Evolutionary conservation across 768 basidiomycete species (phyloP).

Genomic region (Gautieria morchelliformis): DNA sequence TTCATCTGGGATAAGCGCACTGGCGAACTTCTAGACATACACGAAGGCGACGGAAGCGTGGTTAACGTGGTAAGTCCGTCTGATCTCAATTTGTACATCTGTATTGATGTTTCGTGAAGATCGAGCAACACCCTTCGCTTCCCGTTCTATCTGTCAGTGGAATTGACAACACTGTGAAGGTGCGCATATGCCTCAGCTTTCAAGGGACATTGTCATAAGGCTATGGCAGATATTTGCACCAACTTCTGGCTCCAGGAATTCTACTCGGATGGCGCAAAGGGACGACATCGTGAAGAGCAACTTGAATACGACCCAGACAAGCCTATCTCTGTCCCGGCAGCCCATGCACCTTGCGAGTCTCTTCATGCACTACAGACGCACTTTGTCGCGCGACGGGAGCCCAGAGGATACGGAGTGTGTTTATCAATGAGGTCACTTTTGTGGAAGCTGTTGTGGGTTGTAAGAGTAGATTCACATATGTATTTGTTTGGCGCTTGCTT

Average conservation of each 20-base stretch:
- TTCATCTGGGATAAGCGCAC: slow-evolving; percentile 77
- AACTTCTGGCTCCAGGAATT: slow-evolving; percentile 32
- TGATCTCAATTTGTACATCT: background rate
- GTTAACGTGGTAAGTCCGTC: slow-evolving; percentile 52
- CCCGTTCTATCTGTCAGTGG: slow-evolving; percentile 82
- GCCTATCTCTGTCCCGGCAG: background rate
- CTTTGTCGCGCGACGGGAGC: slow-evolving; percentile 11
- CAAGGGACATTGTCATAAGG: background rate
- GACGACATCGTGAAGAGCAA: slow-evolving; percentile 48
- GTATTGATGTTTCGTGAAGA: slow-evolving; percentile 17
- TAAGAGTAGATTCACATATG: background rate
- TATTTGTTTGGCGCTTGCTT: slow-evolving; percentile 1
- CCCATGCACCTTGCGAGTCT: slow-evolving; percentile 21
- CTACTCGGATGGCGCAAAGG: slow-evolving; percentile 46
- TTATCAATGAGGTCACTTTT: background rate
- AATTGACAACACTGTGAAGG: slow-evolving; percentile 81
- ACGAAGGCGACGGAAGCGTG: slow-evolving; percentile 73
- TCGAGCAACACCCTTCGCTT: slow-evolving; percentile 71
- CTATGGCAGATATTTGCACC: slow-evolving; percentile 55
- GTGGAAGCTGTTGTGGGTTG: background rate
- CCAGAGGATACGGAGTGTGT: background rate
- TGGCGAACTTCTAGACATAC: slow-evolving; percentile 58
- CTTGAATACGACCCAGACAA: slow-evolving; percentile 22
- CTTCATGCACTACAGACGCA: slow-evolving; percentile 20
- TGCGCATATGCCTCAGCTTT: slow-evolving; percentile 19